Base-by-base conservation (phyloP, 495 filamentous ascomycete genomes). In the Hypoxylon fragiforme region DNA sequence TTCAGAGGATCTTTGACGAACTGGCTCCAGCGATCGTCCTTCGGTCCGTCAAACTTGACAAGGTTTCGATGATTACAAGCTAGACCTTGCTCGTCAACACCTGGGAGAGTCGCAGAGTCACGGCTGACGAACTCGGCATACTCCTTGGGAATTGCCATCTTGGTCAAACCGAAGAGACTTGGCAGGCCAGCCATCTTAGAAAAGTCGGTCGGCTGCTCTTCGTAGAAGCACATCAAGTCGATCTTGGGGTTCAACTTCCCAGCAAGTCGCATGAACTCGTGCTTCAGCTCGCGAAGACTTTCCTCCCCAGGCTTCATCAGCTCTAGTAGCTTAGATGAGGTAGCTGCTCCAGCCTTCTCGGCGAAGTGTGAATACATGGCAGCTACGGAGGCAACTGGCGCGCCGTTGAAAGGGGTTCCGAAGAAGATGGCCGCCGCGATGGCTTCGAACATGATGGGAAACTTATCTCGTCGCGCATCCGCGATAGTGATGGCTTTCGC, bases 401-500 rank as follows among this genome's bases (percentile, higher is more conserved):
- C 61, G 24, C 69, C 70, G 7, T 60, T 57, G 24, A 73, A 71
- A 11, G 69, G 70, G n/a, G 70, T 69, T 9, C 69, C 70, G 54
- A 73, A 73, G 51, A 70, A 70, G 22, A 67, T 51, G 20, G 63
- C 59, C 1, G 55, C 70, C 2, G 62, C 65, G 40, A 70, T 70
- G 11, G 55, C 60, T 47, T 73, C 69, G 35, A 69, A 73, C 63
- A 71, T 69, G 9, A 57, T 41, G 14, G 60, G 60, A 28, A 65
- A 68, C 26, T 51, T 57, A 31, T 67, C 65, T 8, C 58, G 54
- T 38, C 59, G 47, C 1, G 58, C 57, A 31, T 68, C 65, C n/a
- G 70, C 67, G 38, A 70, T 46, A 0, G 56, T 66, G 16, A 70
- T 55, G 14, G 67, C 70, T 40, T 73, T 72, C 37, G 70, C 70